Percentiles rank a stretch among this genome's conserved stretches.
Conservation (phyloP, 1,139 yeast genomes). For the Martiniozyma asiatica region DNA sequence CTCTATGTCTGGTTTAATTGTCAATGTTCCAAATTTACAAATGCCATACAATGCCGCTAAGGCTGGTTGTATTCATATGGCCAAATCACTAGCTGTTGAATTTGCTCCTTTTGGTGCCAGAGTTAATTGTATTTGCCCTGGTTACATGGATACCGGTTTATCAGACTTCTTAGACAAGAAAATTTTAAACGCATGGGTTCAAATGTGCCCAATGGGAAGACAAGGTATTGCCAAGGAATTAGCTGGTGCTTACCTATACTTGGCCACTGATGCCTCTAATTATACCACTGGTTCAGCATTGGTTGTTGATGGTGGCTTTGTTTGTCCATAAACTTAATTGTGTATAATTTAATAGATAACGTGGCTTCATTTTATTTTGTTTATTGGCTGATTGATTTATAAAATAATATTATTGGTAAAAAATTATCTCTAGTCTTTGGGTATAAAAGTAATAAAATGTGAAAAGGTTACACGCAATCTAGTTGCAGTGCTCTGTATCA, state of each 20-base stretch:
- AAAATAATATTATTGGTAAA: too few species aligned
- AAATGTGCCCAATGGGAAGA: conserved; percentile 72
- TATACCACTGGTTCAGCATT: conserved; percentile 79
- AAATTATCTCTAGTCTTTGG: too few species aligned
- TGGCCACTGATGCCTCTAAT: conserved; percentile 80
- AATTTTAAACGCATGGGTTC: conserved; percentile 50
- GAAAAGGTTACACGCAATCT: too few species aligned
- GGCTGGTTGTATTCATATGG: conserved; percentile 73
- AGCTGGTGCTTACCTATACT: conserved; percentile 76
- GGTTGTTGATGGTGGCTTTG: conserved; percentile 79
- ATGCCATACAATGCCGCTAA: conserved; percentile 88
- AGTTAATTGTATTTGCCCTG: conserved; percentile 78
- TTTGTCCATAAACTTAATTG: conserved; percentile 27
- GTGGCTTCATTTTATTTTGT: too few species aligned
- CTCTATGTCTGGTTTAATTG: conserved; percentile 84
- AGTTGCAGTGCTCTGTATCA: too few species aligned
- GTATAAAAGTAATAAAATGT: too few species aligned
- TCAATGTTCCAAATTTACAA: conserved; percentile 79
- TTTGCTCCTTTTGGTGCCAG: conserved; percentile 78
- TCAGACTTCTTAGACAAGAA: conserved; percentile 47
- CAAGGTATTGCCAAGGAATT: conserved; percentile 69
- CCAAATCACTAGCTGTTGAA: conserved; percentile 76
- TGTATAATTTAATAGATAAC: too few species aligned
- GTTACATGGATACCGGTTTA: conserved; percentile 68
- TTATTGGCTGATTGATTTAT: too few species aligned